Evolutionary conservation across 805 yeast species (phyloP), one percentile per base, ranked within the genome.

Genomic region (Ogataea glucozyma): DNA sequence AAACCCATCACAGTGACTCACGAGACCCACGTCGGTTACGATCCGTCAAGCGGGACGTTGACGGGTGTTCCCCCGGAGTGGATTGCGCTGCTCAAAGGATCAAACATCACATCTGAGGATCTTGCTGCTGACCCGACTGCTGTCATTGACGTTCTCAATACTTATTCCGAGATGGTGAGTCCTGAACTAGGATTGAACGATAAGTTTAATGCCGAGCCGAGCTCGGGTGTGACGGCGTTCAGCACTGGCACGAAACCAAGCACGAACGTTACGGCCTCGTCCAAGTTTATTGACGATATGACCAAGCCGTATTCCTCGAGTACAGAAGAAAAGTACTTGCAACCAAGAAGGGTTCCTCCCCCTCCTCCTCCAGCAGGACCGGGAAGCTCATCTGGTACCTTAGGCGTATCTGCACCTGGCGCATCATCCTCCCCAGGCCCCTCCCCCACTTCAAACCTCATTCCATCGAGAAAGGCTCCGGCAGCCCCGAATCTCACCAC

Each of bases 1-100:
- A 83, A 82, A 29, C 99, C 99, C 6, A 87, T 91, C 13, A 90
- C 91, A 63, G 91, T 91, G 64, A 88, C 96, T 9, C 99, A 95
- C 62, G 86, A 83, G 58, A 97, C 90, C 13, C 93, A 86, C 61
- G 91, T 86, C 19, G 90, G 90, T 1, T 85, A 83, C 56, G 95
- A 86, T 61, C 91, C 93, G 4, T 82, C 85, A 21, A 76, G 74
- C 53, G 83, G 83, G 14, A 73, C 71, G 41, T 74, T 76, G 52
- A 68, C 76, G 41, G 65, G 65, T 19, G 58, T 60, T n/a, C 82
- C 83, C 1, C 79, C 78, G 18, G 73, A 78, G 32, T 78, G 83
- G 83, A 70, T 75, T 47, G 71, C 67, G 29, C 61, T 78, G 52
- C 67, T 78, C 31, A 78, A 78, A 47, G 79, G 78, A 48, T 76